Base-by-base conservation (phyloP, 2,329 filamentous ascomycete species). In the Aschersonia sp. region DNA sequence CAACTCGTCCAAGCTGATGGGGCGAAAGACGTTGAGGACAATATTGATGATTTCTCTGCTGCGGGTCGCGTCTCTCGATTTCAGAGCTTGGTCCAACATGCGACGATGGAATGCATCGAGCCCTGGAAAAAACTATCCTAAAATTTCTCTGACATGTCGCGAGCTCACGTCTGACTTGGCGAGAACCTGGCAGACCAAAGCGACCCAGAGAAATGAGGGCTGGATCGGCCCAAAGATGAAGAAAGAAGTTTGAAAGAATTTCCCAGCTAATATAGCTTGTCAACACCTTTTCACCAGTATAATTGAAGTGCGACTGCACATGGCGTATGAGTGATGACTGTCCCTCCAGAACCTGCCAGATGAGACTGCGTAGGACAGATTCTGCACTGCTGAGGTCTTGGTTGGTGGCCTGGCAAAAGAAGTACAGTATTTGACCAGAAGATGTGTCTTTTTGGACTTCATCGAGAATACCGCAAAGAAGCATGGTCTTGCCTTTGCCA, bases 401-500 rank as follows among this genome's bases (percentile, higher is more conserved):
- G 43, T 71, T 55, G 4, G 62, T 63, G 7, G 58, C 57, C 52
- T 75, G 62, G 52, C 66, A 74, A 56, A 74, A 68, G 56, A 70
- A 70, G 50, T 45, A 55, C 6, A 51, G 45, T 32, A 65, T 4
- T n/a, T 31, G 3, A 28, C 4, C 30, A 28, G n/a, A 29, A 20
- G 9, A 30, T 31, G 9, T 7, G 5, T 29, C 29, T 28, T 29
- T 45, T 30, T 40, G 40, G 29, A 47, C 38, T 32, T 61, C 52
- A 43, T 61, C 45, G 20, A 58, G 59, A 31, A 69, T 61, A 4
- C 63, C 61, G 20, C 58, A 63, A 0, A 70, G 50, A 3, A 71
- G 53, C 65, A 71, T 70, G 0, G 67, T 71, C 54, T 71, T 71
- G 29, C 68, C 68, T 40, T 65, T 70, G 5, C 68, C 67, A 0